Percentiles rank a stretch among this genome's conserved stretches.
Conservation (phyloP, 331 rosid species). For the Cydonia oblonga region DNA sequence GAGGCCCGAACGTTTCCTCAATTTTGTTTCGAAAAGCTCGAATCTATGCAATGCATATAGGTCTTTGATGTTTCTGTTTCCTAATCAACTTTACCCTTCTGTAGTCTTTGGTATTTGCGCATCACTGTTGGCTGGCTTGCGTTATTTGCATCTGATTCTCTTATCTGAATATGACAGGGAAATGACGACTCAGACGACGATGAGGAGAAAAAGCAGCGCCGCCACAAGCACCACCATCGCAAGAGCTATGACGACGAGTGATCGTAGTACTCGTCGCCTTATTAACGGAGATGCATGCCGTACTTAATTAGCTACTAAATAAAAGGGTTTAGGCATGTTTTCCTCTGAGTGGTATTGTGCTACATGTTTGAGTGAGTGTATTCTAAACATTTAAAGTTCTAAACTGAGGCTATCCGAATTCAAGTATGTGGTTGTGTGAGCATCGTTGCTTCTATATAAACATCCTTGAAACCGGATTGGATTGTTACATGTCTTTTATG, state of each 20-base stretch:
- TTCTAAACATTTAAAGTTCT: conserved; percentile 10
- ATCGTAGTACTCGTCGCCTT: conserved; percentile 6
- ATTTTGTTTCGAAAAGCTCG: too few relatives aligned
- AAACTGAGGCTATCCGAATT: not conserved
- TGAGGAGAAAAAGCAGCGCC: conserved; percentile 43
- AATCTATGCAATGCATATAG: not conserved
- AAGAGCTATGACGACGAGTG: conserved; percentile 62
- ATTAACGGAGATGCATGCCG: conserved; percentile 31
- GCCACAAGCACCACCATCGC: conserved; percentile 39
- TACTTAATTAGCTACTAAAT: conserved; percentile 40
- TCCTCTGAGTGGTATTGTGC: conserved; percentile 7
- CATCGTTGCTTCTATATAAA: conserved; percentile 7
- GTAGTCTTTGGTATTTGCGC: not conserved
- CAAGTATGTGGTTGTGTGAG: not conserved
- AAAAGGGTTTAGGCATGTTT: conserved; percentile 34
- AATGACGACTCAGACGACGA: conserved; percentile 39
- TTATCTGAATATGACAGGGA: conserved; percentile 34
- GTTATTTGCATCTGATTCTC: not conserved
- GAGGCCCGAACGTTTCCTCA: too few relatives aligned
- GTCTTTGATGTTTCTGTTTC: not conserved
- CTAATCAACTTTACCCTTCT: not conserved
- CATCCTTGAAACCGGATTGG: conserved; percentile 14
- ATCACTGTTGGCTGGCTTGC: not conserved
- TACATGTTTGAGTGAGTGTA: not conserved
- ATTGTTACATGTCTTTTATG: not conserved